Percentiles rank a stretch among this genome's conserved stretches.
These are phyloP conservation scores for Violaceomyces palustris DNA, from an alignment of 1,284 basidiomycete genomes.

Conservation along the genomic window DNA sequence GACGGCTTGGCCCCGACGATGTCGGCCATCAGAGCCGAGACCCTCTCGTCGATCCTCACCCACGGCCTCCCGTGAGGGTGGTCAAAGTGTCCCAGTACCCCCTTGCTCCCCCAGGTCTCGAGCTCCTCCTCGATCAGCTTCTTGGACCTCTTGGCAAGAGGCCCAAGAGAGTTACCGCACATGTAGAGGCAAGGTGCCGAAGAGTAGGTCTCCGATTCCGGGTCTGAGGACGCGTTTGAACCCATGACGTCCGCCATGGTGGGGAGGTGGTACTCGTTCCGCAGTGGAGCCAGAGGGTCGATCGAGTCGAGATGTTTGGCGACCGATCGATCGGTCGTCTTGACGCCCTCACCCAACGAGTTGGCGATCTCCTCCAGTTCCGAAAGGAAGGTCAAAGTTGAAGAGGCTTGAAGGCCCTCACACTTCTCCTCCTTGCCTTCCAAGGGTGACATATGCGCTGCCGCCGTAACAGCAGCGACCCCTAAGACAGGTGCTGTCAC, in stretches of 20 bases:
- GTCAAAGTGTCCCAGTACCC: constrained; percentile 83
- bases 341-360: constrained; percentile 10
- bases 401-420: too few relatives aligned
- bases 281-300: constrained; percentile 24
- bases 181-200: constrained; percentile 65
- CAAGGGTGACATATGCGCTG: too few relatives aligned
- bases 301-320: constrained; percentile 22
- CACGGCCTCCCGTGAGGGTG: constrained; percentile 80
- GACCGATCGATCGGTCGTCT: constrained; percentile 23
- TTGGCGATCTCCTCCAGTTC: constrained; percentile 23
- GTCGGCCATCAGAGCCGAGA: constrained; percentile 71
- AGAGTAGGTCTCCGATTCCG: constrained; percentile 11
- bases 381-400: constrained; percentile 12
- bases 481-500: too few relatives aligned
- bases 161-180: constrained; percentile 91
- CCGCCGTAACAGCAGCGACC: too few relatives aligned
- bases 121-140: constrained; percentile 77
- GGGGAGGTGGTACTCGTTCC: constrained; percentile 29
- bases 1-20: constrained; percentile 78
- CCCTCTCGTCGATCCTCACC: constrained; percentile 71
- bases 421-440: too few relatives aligned
- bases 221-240: not conserved
- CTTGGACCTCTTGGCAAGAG: constrained; percentile 69
- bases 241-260: constrained; percentile 31
- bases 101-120: constrained; percentile 72